A percentile compares a stretch with the other conserved stretches of the same genome.
phyloP scores from a whole-genome alignment of 331 rosid species.

The Erythrophleum ivorense region DNA sequence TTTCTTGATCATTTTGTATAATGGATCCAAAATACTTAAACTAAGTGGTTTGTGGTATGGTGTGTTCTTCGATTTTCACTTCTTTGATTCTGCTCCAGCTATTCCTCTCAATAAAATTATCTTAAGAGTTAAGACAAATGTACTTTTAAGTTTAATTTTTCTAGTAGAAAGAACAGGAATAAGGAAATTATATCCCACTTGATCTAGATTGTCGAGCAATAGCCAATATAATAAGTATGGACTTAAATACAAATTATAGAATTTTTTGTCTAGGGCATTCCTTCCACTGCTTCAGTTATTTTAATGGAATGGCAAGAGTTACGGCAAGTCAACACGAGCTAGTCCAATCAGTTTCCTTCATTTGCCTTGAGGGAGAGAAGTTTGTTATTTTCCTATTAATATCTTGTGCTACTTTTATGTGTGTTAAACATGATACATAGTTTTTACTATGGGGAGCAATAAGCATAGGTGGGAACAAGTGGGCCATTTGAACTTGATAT shows the following conservation, averaged over 20 bases:
- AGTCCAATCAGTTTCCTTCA: neutral
- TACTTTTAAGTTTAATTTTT: neutral
- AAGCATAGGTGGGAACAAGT: neutral
- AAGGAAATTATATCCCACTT: neutral
- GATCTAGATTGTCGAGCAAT: neutral
- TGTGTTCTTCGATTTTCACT: too few species aligned
- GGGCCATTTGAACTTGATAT: neutral
- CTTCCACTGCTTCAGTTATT: neutral
- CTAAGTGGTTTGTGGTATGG: too few species aligned
- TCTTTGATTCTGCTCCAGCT: neutral
- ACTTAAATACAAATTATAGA: neutral
- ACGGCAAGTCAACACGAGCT: neutral
- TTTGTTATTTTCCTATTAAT: neutral
- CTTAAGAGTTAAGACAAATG: neutral
- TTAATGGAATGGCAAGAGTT: neutral
- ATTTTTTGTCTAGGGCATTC: neutral
- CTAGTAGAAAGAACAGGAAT: neutral
- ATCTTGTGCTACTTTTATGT: neutral
- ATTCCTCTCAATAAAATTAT: neutral
- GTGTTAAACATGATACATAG: neutral
- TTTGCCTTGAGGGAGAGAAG: neutral
- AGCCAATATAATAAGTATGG: neutral
- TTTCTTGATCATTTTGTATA: too few species aligned
- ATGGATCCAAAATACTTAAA: too few species aligned
- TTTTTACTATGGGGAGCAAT: conserved; percentile 1